A percentile compares a stretch with the other conserved stretches of the same genome.
Evolutionary conservation across 495 filamentous ascomycete genomes (phyloP).

Genomic region (Penicillium paradoxum): DNA sequence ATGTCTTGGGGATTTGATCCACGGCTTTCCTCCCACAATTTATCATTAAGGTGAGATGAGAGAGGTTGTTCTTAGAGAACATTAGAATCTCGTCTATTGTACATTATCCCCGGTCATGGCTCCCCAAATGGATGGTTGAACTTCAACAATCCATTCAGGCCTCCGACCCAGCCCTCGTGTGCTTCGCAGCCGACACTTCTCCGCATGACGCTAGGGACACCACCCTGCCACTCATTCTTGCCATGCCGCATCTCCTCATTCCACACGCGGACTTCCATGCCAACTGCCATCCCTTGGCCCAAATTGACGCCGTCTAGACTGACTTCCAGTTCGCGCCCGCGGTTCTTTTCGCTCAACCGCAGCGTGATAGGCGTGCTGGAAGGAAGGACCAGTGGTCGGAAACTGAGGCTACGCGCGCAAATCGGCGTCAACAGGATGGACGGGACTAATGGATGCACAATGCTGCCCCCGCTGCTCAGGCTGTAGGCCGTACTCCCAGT

Average conservation of each 20-base stretch:
- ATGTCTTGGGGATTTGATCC: not conserved
- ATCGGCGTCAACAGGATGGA: slow-evolving; percentile 88
- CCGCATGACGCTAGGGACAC: slow-evolving; percentile 55
- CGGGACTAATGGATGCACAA: slow-evolving; percentile 88
- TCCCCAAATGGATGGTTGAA: slow-evolving; percentile 98
- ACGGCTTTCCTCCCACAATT: not conserved
- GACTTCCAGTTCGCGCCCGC: slow-evolving; percentile 78
- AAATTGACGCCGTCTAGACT: slow-evolving; percentile 82
- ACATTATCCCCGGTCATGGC: not conserved
- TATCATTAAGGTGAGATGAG: no score
- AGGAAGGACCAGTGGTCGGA: slow-evolving; percentile 85
- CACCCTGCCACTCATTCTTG: slow-evolving; percentile 60
- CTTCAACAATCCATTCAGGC: slow-evolving; percentile 88
- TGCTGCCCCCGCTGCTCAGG: slow-evolving; percentile 86
- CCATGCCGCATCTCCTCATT: slow-evolving; percentile 68
- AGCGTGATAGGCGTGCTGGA: slow-evolving; percentile 79
- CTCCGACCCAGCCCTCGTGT: slow-evolving; percentile 93
- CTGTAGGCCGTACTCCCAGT: slow-evolving; percentile 95
- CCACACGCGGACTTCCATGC: slow-evolving; percentile 83
- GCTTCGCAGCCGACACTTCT: slow-evolving; percentile 50
- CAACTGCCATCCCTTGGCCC: slow-evolving; percentile 61
- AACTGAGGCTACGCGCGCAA: slow-evolving; percentile 85
- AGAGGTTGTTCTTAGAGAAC: no score
- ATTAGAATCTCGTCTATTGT: no score
- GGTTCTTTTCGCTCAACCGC: slow-evolving; percentile 73